These are phyloP conservation scores for Ophiostoma sp. DNA, from an alignment of 2,329 filamentous ascomycete species.

Conservation along the genomic window DNA sequence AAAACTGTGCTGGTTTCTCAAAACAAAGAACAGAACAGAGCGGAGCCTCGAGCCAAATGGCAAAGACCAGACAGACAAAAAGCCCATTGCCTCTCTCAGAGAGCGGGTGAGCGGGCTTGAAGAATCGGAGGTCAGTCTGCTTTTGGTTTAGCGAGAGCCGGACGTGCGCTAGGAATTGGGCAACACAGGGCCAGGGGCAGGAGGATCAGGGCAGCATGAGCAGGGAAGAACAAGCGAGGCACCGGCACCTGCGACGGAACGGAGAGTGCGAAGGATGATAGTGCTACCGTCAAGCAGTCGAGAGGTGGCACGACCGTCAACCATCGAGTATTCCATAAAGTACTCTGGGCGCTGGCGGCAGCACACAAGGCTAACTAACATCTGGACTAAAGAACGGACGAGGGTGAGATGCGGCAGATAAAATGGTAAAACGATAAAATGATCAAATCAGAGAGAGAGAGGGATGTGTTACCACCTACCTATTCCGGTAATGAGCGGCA, in stretches of 20 bases:
- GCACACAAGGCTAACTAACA: background rate
- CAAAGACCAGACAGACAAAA: background rate
- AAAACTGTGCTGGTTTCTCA: background rate
- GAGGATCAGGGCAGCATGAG: background rate
- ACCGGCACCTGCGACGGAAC: background rate
- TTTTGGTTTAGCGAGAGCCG: background rate
- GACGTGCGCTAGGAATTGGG: background rate
- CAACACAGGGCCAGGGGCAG: background rate
- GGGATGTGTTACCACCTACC: conserved; percentile 27
- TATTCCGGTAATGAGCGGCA: conserved; percentile 22
- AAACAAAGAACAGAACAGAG: background rate
- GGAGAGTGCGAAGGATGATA: background rate
- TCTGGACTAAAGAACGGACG: background rate
- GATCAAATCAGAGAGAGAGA: background rate
- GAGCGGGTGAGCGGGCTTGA: conserved; percentile 5
- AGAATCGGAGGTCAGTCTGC: conserved; percentile 17
- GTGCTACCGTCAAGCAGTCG: background rate
- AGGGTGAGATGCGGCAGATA: conserved; percentile 3
- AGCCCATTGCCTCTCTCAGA: background rate
- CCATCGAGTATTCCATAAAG: background rate
- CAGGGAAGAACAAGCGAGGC: background rate
- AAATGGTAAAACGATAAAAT: background rate
- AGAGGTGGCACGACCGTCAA: background rate
- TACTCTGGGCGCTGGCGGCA: background rate
- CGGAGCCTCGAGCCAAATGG: background rate